Evolutionary conservation across 331 rosid species (phyloP), one percentile per base, ranked within the genome.

Genomic region (Rosa hybrid): DNA sequence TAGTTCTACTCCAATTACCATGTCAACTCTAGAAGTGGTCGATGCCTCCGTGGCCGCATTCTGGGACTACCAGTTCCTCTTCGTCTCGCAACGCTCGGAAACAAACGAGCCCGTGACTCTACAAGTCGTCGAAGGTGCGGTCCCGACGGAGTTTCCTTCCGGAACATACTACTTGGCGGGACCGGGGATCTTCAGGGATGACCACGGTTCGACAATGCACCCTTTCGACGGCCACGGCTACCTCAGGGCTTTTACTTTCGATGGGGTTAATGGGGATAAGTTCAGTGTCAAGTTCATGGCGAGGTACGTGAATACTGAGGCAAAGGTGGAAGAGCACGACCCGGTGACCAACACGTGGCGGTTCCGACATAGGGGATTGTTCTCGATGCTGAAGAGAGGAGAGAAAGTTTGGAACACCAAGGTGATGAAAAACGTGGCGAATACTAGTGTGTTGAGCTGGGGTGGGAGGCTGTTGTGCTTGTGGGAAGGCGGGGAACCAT

Each of bases 351-450:
- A 81, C 78, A 87, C 87, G 64, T 92, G 97, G 98, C 86, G 80
- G 67, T 94, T 91, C 79, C 88, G 93, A 0, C 86, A 94, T 30
- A 81, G 98, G 49, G 97, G 97, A 0, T 96, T 93, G 9, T 94
- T 94, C 79, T 94, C 97, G 0, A 92, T 92, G 68, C 54, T 92
- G 86, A 90, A 44, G 46, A 8, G 93, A 12, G 98, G 97, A 72
- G 79, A 56, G 60, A 92, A 78, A 30, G 82, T 94, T 73, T 97
- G 98, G 67, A 94, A 94, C 54, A 91, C 91, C 3, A 92, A 92
- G 93, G 98, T 94, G 41, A 92, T 94, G 97, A 94, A 94, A 82
- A 94, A 94, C 80, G 98, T 94, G 68, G 98, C 97, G 2, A 94
- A 94, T 12, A 94, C 97, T 7, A 91, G 97, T 42, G 98, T 94